Evolutionary conservation across 176 grass and related monocot genomes (phyloP).

Genomic region (Triticum timopheevii): DNA sequence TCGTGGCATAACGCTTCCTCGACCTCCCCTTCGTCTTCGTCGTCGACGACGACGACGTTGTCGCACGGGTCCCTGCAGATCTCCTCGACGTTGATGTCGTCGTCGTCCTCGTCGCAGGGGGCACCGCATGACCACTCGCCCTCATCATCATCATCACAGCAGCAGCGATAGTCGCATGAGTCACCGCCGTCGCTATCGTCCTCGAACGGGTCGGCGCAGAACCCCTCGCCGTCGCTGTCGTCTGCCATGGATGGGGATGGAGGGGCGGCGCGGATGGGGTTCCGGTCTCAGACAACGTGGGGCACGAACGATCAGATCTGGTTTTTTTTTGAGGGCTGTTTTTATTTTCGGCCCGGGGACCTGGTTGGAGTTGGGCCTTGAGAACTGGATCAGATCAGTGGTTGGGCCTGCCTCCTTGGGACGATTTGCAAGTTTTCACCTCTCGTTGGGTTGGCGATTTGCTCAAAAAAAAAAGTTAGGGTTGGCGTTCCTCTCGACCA

Average conservation of each 20-base stretch:
- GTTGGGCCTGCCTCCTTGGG: no score
- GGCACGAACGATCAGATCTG: background rate
- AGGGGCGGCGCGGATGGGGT: background rate
- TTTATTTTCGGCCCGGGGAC: background rate
- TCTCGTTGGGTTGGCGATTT: no score
- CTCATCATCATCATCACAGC: background rate
- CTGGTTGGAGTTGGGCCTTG: no score
- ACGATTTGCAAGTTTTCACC: no score
- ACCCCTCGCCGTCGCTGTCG: background rate
- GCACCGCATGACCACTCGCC: background rate
- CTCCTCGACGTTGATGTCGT: background rate
- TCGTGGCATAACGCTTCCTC: background rate
- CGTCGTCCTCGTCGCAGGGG: background rate
- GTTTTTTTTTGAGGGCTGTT: no score
- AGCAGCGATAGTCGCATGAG: background rate
- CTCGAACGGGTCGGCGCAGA: conserved; percentile 9
- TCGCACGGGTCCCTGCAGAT: background rate
- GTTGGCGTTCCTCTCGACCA: no score
- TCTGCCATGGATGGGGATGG: background rate
- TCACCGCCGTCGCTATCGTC: background rate
- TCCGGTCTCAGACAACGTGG: background rate
- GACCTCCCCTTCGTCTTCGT: background rate
- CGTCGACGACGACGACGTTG: background rate
- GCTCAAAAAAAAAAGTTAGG: no score
- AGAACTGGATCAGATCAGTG: no score